phyloP scores from a whole-genome alignment of 495 filamentous ascomycete genomes.

The Parachaetomium inaequale region DNA sequence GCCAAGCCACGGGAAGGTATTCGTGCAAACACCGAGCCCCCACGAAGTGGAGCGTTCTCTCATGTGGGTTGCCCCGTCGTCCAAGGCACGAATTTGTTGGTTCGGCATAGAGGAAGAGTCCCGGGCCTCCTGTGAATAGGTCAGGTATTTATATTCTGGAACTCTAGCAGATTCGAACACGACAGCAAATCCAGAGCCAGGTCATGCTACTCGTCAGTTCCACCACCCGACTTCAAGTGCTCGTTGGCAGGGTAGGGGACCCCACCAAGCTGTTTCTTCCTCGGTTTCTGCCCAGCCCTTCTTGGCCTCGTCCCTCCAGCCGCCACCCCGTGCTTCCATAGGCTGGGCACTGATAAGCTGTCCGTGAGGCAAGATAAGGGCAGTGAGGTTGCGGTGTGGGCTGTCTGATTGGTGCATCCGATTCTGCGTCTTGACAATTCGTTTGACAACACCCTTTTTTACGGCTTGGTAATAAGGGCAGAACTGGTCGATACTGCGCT shows the following conservation, averaged over 20 bases:
- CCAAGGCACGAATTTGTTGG: not conserved
- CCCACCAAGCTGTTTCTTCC: conserved; percentile 2
- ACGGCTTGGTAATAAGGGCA: conserved; percentile 10
- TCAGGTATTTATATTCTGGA: too few species aligned
- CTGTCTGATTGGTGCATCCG: conserved; percentile 36
- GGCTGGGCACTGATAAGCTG: conserved; percentile 12
- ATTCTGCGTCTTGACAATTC: conserved; percentile 41
- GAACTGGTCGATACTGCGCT: too few species aligned
- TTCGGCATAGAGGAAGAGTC: too few species aligned
- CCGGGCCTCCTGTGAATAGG: too few species aligned
- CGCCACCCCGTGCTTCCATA: conserved; percentile 5
- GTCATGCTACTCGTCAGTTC: too few species aligned
- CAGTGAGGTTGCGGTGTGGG: conserved; percentile 18
- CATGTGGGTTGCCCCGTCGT: not conserved
- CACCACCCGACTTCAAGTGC: too few species aligned
- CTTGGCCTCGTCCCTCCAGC: not conserved
- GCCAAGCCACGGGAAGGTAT: conserved; percentile 1
- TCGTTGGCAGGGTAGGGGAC: not conserved
- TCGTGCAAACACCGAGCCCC: conserved; percentile 11
- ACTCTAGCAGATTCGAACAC: too few species aligned
- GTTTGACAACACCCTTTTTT: conserved; percentile 40
- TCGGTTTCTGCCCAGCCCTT: not conserved
- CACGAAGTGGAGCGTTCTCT: not conserved
- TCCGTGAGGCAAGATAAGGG: conserved; percentile 40
- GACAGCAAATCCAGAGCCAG: too few species aligned